Percentiles rank a stretch among this genome's conserved stretches.
phyloP scores from a whole-genome alignment of 1,139 yeast genomes.

The Blastobotrys serpentis region DNA sequence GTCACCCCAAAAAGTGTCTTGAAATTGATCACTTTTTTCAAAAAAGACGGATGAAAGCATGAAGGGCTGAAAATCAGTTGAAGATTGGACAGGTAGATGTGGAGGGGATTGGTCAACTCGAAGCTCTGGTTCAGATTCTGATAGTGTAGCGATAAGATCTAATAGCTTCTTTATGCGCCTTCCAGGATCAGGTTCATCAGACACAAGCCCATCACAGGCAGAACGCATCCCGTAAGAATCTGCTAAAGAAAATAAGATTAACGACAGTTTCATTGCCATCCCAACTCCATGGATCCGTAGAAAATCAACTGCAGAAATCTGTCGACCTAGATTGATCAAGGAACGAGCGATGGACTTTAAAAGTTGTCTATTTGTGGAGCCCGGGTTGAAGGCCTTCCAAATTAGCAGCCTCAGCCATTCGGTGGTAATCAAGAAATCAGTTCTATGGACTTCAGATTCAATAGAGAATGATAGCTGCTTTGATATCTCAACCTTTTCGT shows the following conservation, averaged over 20 bases:
- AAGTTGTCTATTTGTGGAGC: conserved; percentile 6
- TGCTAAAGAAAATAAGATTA: conserved; percentile 16
- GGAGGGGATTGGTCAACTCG: neutral
- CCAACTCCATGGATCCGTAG: conserved; percentile 23
- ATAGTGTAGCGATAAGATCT: neutral
- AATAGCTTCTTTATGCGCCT: conserved; percentile 6
- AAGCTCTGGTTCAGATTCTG: conserved; percentile 1
- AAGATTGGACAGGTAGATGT: neutral
- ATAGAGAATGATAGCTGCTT: conserved; percentile 11
- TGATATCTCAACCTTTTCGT: conserved; percentile 14
- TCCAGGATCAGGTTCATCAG: conserved; percentile 9
- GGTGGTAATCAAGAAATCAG: conserved; percentile 22
- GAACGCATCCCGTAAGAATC: conserved; percentile 17
- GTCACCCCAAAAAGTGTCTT: conserved; percentile 2
- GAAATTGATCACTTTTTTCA: neutral
- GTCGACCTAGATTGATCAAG: conserved; percentile 10
- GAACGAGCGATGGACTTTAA: conserved; percentile 14
- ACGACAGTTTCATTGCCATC: conserved; percentile 25
- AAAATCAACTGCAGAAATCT: conserved; percentile 13
- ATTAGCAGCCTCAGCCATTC: conserved; percentile 23
- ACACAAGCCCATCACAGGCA: conserved; percentile 6
- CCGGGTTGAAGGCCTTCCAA: conserved; percentile 16
- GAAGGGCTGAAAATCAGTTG: neutral
- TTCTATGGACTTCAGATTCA: conserved; percentile 20
- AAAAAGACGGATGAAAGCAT: conserved; percentile 6